Conservation (phyloP, 1,139 yeast species). For the Geotrichum restrictum region DNA sequence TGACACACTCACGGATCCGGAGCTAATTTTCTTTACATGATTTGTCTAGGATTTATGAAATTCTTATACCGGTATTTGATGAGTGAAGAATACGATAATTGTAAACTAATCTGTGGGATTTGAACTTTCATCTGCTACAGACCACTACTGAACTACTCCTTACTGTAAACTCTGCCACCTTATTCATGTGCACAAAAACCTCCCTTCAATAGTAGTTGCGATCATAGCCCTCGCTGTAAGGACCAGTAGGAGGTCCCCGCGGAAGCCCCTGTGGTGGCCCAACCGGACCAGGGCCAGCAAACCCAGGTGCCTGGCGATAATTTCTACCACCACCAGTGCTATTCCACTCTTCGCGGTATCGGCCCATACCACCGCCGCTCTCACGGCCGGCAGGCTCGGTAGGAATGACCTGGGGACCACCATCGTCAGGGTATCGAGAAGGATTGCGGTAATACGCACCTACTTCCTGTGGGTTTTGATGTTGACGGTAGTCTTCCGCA, state of each 20-base stretch:
- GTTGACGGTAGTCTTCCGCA: not conserved
- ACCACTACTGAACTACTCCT: too few species aligned
- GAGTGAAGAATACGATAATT: too few species aligned
- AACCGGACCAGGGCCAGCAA: not conserved
- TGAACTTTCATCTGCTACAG: too few species aligned
- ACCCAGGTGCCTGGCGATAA: not conserved
- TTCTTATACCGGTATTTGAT: too few species aligned
- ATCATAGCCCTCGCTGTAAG: conserved; percentile 1
- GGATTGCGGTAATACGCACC: not conserved
- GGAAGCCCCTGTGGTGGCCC: conserved; percentile 4
- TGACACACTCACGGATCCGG: too few species aligned
- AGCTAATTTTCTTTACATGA: too few species aligned
- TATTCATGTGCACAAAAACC: too few species aligned
- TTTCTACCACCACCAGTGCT: not conserved
- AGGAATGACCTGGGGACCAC: not conserved
- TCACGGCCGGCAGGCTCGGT: not conserved
- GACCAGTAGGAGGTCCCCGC: not conserved
- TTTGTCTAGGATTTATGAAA: too few species aligned
- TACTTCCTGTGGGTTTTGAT: too few species aligned
- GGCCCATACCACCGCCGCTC: not conserved
- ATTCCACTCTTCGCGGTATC: conserved; percentile 11
- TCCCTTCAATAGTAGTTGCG: not conserved
- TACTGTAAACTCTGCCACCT: too few species aligned
- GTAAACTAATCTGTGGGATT: too few species aligned
- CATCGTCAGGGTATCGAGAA: not conserved